phyloP scores from a whole-genome alignment of 75 land plant genomes.

The Pinus albicaulis region DNA sequence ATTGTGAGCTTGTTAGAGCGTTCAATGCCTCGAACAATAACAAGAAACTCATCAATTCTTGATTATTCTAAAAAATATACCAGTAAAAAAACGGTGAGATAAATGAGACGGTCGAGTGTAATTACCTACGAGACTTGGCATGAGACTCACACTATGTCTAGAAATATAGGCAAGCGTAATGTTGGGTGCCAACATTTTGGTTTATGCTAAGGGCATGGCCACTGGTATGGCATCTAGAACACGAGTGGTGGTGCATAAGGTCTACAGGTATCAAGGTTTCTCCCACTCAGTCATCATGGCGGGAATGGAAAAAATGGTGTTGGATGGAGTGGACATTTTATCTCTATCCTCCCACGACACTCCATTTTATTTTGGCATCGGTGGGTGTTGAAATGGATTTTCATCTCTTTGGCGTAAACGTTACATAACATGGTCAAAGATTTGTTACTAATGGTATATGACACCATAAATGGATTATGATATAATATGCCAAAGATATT shows the following conservation, averaged over 20 bases:
- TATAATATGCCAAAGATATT: too few relatives aligned
- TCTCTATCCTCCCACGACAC: too few relatives aligned
- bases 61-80: slow-evolving; percentile 27
- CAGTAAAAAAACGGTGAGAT: neutral
- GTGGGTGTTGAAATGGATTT: too few relatives aligned
- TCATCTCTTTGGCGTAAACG: too few relatives aligned
- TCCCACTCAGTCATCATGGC: slow-evolving; percentile 48
- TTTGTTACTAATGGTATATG: too few relatives aligned
- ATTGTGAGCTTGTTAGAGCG: slow-evolving; percentile 17
- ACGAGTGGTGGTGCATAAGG: slow-evolving; percentile 48
- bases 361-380: too few relatives aligned
- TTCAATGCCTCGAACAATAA: slow-evolving; percentile 42
- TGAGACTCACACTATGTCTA: slow-evolving; percentile 1
- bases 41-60: slow-evolving; percentile 37
- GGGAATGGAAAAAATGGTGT: slow-evolving; percentile 42
- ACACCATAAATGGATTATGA: too few relatives aligned
- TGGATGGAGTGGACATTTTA: slow-evolving; percentile 32
- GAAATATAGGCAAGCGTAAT: neutral
- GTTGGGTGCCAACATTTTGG: neutral
- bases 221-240: slow-evolving; percentile 34
- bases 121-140: slow-evolving; percentile 7
- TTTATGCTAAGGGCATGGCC: neutral
- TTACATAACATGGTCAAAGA: too few relatives aligned
- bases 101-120: neutral
- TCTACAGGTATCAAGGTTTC: slow-evolving; percentile 52